A percentile compares a stretch with the other conserved stretches of the same genome.
phyloP scores from a whole-genome alignment of 129 eudicot genomes.

The Mikania micrantha region DNA sequence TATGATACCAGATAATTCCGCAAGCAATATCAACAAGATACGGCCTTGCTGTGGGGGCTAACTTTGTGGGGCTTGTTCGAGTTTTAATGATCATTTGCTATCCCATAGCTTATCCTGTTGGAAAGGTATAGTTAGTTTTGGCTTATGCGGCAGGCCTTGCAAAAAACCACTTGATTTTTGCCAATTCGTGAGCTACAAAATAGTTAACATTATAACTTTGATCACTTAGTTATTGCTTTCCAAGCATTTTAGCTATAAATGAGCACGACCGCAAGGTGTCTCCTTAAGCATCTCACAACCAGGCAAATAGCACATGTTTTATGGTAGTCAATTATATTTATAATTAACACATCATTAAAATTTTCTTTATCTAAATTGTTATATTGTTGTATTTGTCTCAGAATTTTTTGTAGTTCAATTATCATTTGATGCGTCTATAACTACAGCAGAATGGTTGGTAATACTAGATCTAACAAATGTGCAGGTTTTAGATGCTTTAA shows the following conservation, averaged over 20 bases:
- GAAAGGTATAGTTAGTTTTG: slow-evolving; percentile 48
- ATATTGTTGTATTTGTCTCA: not conserved
- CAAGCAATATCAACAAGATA: slow-evolving; percentile 95
- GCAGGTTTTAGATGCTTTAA: slow-evolving; percentile 74
- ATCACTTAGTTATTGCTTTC: not conserved
- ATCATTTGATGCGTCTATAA: not conserved
- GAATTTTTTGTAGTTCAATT: too few relatives aligned
- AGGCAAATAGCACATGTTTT: slow-evolving; percentile 8
- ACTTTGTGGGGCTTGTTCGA: slow-evolving; percentile 88
- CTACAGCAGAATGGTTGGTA: not conserved
- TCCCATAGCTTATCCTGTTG: slow-evolving; percentile 95
- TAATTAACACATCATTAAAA: not conserved
- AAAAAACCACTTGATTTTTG: not conserved
- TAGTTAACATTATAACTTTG: not conserved
- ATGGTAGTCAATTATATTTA: not conserved
- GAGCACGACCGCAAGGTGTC: not conserved
- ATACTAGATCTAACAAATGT: slow-evolving; percentile 10
- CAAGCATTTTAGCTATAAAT: slow-evolving; percentile 10
- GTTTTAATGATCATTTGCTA: slow-evolving; percentile 74
- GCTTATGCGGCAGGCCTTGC: not conserved
- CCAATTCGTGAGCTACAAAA: not conserved
- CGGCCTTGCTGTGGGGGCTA: slow-evolving; percentile 96
- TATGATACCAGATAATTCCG: slow-evolving; percentile 59
- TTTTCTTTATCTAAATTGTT: not conserved
- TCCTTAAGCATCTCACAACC: not conserved